A percentile compares a stretch with the other conserved stretches of the same genome.
Conservation (phyloP, 148 eudicot genomes). For the Silene uniflora region DNA sequence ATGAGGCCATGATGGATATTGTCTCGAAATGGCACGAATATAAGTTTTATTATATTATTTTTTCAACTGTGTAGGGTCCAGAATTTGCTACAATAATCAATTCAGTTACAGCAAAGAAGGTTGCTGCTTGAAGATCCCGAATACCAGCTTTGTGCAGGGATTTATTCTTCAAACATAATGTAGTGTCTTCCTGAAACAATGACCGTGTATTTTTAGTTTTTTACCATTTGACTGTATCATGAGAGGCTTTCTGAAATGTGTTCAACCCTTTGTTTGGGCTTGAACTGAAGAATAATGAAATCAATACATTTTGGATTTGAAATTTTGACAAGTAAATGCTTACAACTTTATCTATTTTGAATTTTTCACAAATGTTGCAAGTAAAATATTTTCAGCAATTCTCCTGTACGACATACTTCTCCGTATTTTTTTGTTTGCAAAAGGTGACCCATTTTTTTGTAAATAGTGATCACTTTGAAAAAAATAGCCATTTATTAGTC, state of each 20-base stretch:
- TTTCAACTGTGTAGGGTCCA: constrained; percentile 57
- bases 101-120: constrained; percentile 89
- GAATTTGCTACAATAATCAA: constrained; percentile 88
- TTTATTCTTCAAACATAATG: neutral
- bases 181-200: constrained; percentile 8
- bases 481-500: too few relatives aligned
- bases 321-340: constrained; percentile 24
- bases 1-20: too few relatives aligned
- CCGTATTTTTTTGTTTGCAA: too few relatives aligned
- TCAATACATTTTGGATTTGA: neutral
- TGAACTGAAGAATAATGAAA: constrained; percentile 15
- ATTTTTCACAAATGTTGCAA: too few relatives aligned
- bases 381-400: too few relatives aligned
- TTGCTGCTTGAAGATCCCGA: constrained; percentile 59
- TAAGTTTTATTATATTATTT: too few relatives aligned
- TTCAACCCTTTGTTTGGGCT: neutral
- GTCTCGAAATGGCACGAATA: too few relatives aligned
- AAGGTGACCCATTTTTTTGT: neutral
- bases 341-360: neutral
- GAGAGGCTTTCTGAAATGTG: constrained; percentile 8
- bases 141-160: neutral
- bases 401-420: too few relatives aligned
- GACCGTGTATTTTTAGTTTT: constrained; percentile 7
- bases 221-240: constrained; percentile 14
- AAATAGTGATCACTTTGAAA: neutral